Percentiles rank a stretch among this genome's conserved stretches.
These are phyloP conservation scores for Guillardia theta DNA, from an alignment of 78 protist species.

Conservation along the genomic window DNA sequence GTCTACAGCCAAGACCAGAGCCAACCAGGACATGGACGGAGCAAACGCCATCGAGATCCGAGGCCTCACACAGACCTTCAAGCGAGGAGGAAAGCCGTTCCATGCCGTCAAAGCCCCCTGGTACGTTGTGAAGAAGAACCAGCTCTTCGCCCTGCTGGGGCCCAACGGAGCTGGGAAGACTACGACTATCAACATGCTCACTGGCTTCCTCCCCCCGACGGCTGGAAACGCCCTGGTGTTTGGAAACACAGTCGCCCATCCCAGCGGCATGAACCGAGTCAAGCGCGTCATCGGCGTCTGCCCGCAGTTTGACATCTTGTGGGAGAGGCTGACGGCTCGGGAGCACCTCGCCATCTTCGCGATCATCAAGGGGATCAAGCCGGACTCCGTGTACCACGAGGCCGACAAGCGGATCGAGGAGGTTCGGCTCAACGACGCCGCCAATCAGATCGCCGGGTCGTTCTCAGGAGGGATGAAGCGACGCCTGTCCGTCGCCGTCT, in stretches of 20 bases:
- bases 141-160: constrained; percentile 66
- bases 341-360: constrained; percentile 50
- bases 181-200: constrained; percentile 65
- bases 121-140: neutral
- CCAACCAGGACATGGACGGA: neutral
- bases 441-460: neutral
- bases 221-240: neutral
- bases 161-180: constrained; percentile 95
- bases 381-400: neutral
- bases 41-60: neutral
- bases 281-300: constrained; percentile 65
- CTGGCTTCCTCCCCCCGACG: neutral
- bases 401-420: neutral
- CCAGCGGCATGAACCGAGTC: neutral
- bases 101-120: constrained; percentile 5
- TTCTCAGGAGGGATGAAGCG: constrained; percentile 89
- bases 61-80: neutral
- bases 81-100: neutral
- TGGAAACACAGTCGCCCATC: neutral
- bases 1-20: neutral
- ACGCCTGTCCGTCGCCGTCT: constrained; percentile 75
- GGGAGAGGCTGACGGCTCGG: constrained; percentile 64
- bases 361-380: neutral
- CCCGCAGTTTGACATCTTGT: constrained; percentile 68
- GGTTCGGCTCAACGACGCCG: neutral